A percentile compares a stretch with the other conserved stretches of the same genome.
Conservation (phyloP, 345 rosid genomes). For the Populus nigra region DNA sequence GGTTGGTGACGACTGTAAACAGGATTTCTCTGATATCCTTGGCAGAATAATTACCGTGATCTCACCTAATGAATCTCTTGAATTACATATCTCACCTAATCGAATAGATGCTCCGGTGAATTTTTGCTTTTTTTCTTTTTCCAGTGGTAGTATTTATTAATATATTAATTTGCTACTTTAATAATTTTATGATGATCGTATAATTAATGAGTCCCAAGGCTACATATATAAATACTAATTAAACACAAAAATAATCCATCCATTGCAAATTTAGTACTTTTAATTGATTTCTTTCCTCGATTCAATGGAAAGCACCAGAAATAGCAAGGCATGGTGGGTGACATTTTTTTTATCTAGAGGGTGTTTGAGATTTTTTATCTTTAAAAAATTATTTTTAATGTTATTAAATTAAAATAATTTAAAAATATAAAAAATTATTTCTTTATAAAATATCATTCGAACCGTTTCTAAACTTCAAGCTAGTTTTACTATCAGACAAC, state of each 20-base stretch:
- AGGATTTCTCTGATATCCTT: no score
- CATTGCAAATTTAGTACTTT: not conserved
- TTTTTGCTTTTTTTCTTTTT: not conserved
- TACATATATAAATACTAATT: not conserved
- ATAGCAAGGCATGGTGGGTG: no score
- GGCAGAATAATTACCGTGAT: slow-evolving; percentile 3
- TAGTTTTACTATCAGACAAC: no score
- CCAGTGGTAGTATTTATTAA: not conserved
- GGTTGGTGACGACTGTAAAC: not conserved
- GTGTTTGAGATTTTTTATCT: no score
- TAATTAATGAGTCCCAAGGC: not conserved
- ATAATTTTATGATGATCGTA: not conserved
- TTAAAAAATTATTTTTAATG: no score
- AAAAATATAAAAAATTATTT: no score
- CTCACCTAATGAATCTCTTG: not conserved
- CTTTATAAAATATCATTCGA: no score
- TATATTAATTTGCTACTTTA: not conserved
- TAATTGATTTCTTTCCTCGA: not conserved
- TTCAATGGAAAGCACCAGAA: no score
- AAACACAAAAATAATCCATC: not conserved
- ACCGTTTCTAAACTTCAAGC: no score
- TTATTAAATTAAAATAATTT: no score
- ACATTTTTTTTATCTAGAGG: no score
- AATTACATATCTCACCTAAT: slow-evolving; percentile 6
- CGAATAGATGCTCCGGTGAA: not conserved